Evolutionary conservation across 306 rosid genomes (phyloP), one percentile per base, ranked within the genome.

Genomic region (Abrus precatorius): DNA sequence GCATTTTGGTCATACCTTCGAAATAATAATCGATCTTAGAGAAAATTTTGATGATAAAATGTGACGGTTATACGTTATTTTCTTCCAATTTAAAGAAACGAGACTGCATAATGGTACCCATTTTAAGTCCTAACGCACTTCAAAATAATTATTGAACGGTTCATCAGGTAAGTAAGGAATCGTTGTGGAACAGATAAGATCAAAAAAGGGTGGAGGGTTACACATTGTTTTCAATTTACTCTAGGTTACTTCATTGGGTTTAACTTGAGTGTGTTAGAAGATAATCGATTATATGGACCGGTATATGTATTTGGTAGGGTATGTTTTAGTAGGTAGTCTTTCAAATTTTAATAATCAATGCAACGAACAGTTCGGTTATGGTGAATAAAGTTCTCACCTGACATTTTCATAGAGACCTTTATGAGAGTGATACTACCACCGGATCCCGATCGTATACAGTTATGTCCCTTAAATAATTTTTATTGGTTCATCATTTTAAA

Each of bases 321-420:
- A 69, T 48, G 69, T 70, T 85, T 79, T 30, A 74, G 81, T 79
- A 50, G 82, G 82, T 84, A 77, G 53, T 70, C 49, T 84, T 69
- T 84, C 85, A 75, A 44, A 69, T 33, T 63, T 53, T 34, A 33
- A 71, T 75, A 80, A 61, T 84, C 9, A 84, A 80, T 80, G 79
- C 82, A 55, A 84, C 59, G 34, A 69, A 36, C 45, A 52, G 49
- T 69, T 52, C 2, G 62, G 84, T 79, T 75, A 10, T 60, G 14
- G 54, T 47, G 77, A 76, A 76, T 80, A 80, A 85, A 60, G 82
- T 56, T 56, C 49, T 27, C 60, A 83, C 72, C 76, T 36, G 53
- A 69, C 65, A 14, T 69, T 54, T 79, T 69, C 63, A 43, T 69
- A n/a, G 60, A 38, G 11, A 62, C 82, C 67, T 69, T 76, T 67